These are phyloP conservation scores for Ganoderma lucidum DNA, from an alignment of 1,284 basidiomycete species.

Conservation along the genomic window DNA sequence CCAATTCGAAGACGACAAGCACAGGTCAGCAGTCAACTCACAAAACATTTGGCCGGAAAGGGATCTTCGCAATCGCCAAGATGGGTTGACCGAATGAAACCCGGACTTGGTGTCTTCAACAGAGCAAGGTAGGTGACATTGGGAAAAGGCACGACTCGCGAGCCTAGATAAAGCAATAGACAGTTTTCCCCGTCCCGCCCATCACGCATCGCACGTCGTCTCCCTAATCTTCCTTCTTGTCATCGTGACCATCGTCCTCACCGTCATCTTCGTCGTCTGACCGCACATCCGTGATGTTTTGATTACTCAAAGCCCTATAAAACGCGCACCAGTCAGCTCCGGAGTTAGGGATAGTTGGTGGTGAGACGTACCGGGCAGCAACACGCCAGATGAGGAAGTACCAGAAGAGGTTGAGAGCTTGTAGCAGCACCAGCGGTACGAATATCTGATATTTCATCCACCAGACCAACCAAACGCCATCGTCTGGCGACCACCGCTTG, in stretches of 20 bases:
- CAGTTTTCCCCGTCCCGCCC: background rate
- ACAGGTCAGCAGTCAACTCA: background rate
- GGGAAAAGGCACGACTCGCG: slow-evolving; percentile 1
- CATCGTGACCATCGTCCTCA: slow-evolving; percentile 44
- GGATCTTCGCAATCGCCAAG: background rate
- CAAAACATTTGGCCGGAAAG: background rate
- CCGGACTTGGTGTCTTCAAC: background rate
- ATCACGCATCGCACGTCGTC: background rate
- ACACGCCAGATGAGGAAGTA: slow-evolving; percentile 85
- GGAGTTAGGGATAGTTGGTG: background rate
- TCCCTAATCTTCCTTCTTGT: slow-evolving; percentile 48
- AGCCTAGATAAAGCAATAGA: background rate
- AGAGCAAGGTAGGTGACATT: background rate
- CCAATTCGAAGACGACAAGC: background rate
- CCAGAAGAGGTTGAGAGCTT: slow-evolving; percentile 92
- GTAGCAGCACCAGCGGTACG: slow-evolving; percentile 75
- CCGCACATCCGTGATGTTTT: slow-evolving; percentile 53
- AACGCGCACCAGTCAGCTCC: background rate
- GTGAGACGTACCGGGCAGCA: slow-evolving; percentile 46
- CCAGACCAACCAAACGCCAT: slow-evolving; percentile 75
- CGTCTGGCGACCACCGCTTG: slow-evolving; percentile 67
- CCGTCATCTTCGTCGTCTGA: slow-evolving; percentile 77
- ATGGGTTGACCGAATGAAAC: background rate
- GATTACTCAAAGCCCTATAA: slow-evolving; percentile 36
- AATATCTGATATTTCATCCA: slow-evolving; percentile 92